Base-by-base conservation (phyloP, 495 filamentous ascomycete genomes). In the Penicillium coprophilum region DNA sequence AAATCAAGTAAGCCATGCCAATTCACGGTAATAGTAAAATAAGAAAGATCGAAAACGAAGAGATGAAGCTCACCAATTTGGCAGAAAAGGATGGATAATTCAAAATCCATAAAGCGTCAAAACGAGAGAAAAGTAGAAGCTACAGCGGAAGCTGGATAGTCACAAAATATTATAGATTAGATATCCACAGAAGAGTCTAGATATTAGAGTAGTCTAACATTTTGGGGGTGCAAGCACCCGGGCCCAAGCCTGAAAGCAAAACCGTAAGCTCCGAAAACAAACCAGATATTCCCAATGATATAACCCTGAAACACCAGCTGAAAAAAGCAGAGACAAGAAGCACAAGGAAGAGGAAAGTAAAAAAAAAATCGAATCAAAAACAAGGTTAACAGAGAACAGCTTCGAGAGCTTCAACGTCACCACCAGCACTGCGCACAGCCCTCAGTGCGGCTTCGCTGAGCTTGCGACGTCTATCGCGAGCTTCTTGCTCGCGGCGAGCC, bases 401-500 rank as follows among this genome's bases (percentile, higher is more conserved):
- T 60, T 79, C 75, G 50, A 87, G 67, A 49, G 72, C 71, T 55
- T 80, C 78, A 47, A 85, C 75, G 71, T 96, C 90, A 6, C 91
- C 93, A 0, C 93, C 93, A 3, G 86, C 89, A 31, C 87, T 90
- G 56, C 82, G 71, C 13, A 96, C 84, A 38, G 87, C 90, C 65
- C 82, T 80, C 45, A 87, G 65, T 23, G 90, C 87, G 39, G 85
- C 86, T 67, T 92, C 84, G 59, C 83, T 86, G 58, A 96, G 66
- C 74, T 85, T 86, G 64, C 89, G 74, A 61, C 87, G 81, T 72
- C 84, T 84, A 67, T 97, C 94, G 45, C 77, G 76, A 11, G 91
- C 91, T 76, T 95, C 92, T 64, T 87, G 84, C 74, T 97, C 94
- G 56, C 94, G 75, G 40, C 92, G 74, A 45, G 91, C 91, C 66